Conservation (phyloP, 345 rosid genomes). For the Arabidopsis arenosa region DNA sequence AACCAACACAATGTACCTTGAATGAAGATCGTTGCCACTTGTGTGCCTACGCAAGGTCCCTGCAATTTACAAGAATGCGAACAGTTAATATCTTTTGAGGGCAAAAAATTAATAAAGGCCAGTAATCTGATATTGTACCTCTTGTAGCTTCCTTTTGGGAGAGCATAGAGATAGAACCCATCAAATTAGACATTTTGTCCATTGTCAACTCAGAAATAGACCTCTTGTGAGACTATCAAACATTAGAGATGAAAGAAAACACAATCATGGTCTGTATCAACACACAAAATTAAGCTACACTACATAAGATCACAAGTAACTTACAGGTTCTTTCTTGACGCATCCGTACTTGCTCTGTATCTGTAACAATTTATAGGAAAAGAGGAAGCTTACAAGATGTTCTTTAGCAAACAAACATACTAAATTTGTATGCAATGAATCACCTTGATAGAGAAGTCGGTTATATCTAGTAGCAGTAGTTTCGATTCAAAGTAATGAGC, state of each 20-base stretch:
- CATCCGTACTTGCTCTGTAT: conserved; percentile 91
- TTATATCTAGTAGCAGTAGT: conserved; percentile 76
- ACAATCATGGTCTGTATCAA: conserved; percentile 19
- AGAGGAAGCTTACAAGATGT: conserved; percentile 18
- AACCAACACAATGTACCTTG: conserved; percentile 57
- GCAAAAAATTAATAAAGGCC: background rate
- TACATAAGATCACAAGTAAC: conserved; percentile 38
- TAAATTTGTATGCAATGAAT: background rate
- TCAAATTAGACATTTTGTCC: conserved; percentile 74
- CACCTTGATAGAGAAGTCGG: conserved; percentile 87
- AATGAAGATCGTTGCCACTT: conserved; percentile 60
- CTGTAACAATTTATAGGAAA: conserved; percentile 48
- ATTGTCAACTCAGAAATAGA: conserved; percentile 80
- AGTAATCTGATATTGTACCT: conserved; percentile 47
- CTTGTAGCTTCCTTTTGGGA: conserved; percentile 59
- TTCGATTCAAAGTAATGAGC: conserved; percentile 84
- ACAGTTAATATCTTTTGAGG: background rate
- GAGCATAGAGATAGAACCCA: conserved; percentile 67
- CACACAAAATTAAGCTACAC: conserved; percentile 7
- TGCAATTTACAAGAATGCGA: conserved; percentile 33
- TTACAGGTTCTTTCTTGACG: conserved; percentile 67
- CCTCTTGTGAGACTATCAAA: conserved; percentile 66
- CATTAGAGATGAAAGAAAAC: conserved; percentile 22
- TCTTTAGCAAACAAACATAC: background rate
- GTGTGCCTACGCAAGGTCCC: conserved; percentile 61